Evolutionary conservation across 352 stramenopile genomes (phyloP), one percentile per base, ranked within the genome.

Genomic region (Pythium sp.): DNA sequence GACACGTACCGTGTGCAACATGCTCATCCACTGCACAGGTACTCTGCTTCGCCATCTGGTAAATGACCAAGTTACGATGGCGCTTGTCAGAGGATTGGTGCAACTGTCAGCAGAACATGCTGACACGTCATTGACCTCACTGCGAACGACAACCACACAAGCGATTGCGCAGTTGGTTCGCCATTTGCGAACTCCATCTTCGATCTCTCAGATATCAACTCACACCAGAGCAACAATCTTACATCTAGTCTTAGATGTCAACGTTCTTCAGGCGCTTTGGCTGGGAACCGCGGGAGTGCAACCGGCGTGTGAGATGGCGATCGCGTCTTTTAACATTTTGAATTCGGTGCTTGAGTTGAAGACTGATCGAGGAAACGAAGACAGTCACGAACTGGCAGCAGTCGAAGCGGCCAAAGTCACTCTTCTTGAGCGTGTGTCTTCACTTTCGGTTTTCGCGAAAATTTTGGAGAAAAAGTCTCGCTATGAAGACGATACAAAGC

Each of bases 291-390:
- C 22, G 26, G n/a, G 28, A 26, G 26, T 43, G 1, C 18, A 66
- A 32, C 18, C 72, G 43, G 66, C 66, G 20, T 46, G 51, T 12
- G 74, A 85, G 9, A 63, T 91, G 61, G 62, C 72, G 8, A 75
- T 87, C 14, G 73, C 83, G 20, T 89, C 83, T 5, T 64, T 93
- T 0, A 95, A 91, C 46, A 72, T 89, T 7, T 55, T 93, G 2
- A 95, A 90, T 47, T 56, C 72, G 24, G 84, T 84, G 53, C 69
- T 94, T 3, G 82, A 90, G 51, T 79, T 78, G 30, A 83, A 81
- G 32, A 12, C 84, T 11, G 62, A 72, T 22, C 49, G 62, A 14
- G 69, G 72, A 9, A 65, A 67, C 28, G 70, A 76, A 53, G 62
- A 56, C 3, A 56, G 36, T 5, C 8, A 20, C 26, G 72, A 84